Evolutionary conservation across 495 filamentous ascomycete species (phyloP).

Genomic region (Penicillium canariense): DNA sequence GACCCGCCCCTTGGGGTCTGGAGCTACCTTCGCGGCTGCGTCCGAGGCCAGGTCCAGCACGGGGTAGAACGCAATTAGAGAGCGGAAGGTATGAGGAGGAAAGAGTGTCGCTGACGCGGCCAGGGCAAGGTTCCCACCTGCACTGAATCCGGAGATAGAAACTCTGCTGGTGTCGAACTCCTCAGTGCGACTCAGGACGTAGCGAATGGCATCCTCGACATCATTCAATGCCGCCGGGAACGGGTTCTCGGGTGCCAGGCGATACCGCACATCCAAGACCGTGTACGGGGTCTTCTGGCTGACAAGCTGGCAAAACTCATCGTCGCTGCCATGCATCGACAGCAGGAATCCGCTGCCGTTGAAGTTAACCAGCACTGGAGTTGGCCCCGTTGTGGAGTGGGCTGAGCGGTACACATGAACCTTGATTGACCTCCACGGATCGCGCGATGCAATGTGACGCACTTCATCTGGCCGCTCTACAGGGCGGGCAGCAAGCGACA

Average conservation of each 20-base stretch:
- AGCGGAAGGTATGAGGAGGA: conserved; percentile 38
- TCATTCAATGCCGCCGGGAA: conserved; percentile 79
- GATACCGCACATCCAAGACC: conserved; percentile 62
- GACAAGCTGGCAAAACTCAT: conserved; percentile 40
- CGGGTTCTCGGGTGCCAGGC: conserved; percentile 72
- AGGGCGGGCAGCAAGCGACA: neutral
- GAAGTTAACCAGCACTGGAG: conserved; percentile 45
- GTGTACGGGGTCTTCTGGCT: conserved; percentile 36
- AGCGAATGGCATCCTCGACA: conserved; percentile 46
- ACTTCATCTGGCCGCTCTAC: conserved; percentile 32
- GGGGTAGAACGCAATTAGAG: conserved; percentile 43
- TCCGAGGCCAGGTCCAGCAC: conserved; percentile 31
- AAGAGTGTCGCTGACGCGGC: conserved; percentile 36
- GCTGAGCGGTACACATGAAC: conserved; percentile 43
- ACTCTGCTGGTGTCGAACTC: conserved; percentile 36
- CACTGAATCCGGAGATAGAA: conserved; percentile 46
- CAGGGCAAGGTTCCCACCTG: conserved; percentile 46
- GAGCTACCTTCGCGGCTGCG: conserved; percentile 24
- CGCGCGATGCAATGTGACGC: conserved; percentile 41
- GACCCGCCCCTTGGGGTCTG: conserved; percentile 21
- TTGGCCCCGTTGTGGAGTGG: conserved; percentile 17
- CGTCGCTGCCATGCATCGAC: conserved; percentile 42
- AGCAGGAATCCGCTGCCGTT: conserved; percentile 46
- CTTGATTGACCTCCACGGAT: conserved; percentile 42
- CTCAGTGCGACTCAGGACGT: conserved; percentile 29